Base-by-base conservation (phyloP, 768 basidiomycete species). In the Lactarius sp. region DNA sequence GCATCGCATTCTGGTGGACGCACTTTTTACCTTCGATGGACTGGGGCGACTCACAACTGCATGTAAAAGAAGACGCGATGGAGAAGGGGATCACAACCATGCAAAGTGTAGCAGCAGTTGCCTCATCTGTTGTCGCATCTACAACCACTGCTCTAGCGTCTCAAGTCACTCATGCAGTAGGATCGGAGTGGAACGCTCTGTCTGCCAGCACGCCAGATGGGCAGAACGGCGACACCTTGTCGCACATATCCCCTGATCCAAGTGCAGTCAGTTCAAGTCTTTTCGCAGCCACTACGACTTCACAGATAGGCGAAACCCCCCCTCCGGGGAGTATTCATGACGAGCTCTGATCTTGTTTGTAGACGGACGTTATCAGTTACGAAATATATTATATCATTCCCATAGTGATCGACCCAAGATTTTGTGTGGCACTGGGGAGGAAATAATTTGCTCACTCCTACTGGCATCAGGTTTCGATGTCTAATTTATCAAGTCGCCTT, bases 1-100 rank as follows among this genome's bases (percentile, higher is more conserved):
- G 87, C 22, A 79, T 95, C 4, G 89, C 89, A 0, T 86, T 94
- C 56, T 95, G 90, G 88, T 96, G 94, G 92, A 90, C 88, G 47
- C 79, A 83, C 44, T 90, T 90, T 59, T 60, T 92, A 0, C 90
- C 90, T 37, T 27, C 34, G 16, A 18, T 54, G 56, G 47, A 46
- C 31, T 31, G 18, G 27, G 34, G 53, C 33, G 58, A 51, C 31
- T 14, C 47, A 9, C 27, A 8, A 16, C 20, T 47, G 13, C 27
- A 5, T 33, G 46, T 22, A 16, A 49, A 47, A 20, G 42, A 51
- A 53, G 46, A 33, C 39, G 20, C 16, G 37, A 6, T 55, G 47
- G 62, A 63, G 22, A 59, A 42, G 31, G 62, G 27, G 8, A 4
- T 31, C n/a, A n/a, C 46, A 10, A 13, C 44, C n/a, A 8, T 44